A percentile compares a stretch with the other conserved stretches of the same genome.
phyloP scores from a whole-genome alignment of 768 basidiomycete species.

The Stropharia rugosoannulata region DNA sequence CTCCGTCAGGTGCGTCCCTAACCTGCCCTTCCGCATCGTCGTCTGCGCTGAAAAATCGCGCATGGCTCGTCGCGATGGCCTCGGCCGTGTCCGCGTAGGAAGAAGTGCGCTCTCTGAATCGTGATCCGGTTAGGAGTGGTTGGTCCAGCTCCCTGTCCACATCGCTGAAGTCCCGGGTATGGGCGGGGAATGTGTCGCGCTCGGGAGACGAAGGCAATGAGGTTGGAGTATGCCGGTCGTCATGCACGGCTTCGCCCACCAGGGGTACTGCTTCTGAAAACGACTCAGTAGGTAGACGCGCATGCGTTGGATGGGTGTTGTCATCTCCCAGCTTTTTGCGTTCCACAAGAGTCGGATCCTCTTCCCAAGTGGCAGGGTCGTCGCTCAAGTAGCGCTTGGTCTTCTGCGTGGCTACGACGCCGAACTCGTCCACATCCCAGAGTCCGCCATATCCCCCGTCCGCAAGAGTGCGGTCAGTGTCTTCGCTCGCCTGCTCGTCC shows the following conservation, averaged over 20 bases:
- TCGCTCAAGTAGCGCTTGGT: not conserved
- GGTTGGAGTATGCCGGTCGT: not conserved
- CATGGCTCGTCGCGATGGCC: not conserved
- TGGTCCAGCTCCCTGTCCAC: not conserved
- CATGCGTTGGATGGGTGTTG: not conserved
- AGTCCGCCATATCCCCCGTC: slow-evolving; percentile 5
- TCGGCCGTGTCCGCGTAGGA: not conserved
- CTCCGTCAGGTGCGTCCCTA: no score
- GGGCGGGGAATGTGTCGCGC: not conserved
- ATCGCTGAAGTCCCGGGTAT: not conserved
- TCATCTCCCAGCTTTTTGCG: not conserved
- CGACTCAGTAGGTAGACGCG: not conserved
- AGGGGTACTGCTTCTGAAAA: not conserved
- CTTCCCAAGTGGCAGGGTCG: not conserved
- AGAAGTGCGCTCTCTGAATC: not conserved
- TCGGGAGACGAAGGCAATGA: not conserved
- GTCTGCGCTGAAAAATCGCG: slow-evolving; percentile 2
- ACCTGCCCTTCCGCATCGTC: not conserved
- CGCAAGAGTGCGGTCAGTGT: slow-evolving; percentile 6
- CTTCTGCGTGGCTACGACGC: not conserved
- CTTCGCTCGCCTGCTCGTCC: not conserved
- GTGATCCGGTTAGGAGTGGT: not conserved
- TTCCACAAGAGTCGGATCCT: not conserved
- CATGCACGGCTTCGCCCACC: not conserved
- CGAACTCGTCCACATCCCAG: not conserved